Conservation (phyloP, 441 rosid genomes). For the Kokia cookei region DNA sequence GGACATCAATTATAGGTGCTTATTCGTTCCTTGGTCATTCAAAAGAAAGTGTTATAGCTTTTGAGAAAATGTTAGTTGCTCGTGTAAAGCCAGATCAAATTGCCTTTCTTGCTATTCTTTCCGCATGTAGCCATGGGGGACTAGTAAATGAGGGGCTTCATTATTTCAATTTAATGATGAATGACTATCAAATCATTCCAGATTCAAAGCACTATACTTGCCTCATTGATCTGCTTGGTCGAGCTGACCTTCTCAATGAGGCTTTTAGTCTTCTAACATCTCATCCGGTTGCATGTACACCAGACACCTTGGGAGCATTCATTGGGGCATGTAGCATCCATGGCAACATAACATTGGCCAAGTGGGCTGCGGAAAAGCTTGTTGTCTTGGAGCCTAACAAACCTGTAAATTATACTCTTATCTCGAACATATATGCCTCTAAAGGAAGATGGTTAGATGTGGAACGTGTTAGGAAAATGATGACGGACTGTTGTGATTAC, state of each 20-base stretch:
- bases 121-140: constrained; percentile 68
- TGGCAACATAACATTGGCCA: constrained; percentile 30
- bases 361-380: constrained; percentile 53
- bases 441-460: constrained; percentile 55
- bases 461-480: constrained; percentile 37
- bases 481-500: constrained; percentile 35
- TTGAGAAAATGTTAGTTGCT: constrained; percentile 36
- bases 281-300: constrained; percentile 27
- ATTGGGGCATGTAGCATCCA: constrained; percentile 54
- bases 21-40: constrained; percentile 53
- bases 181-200: constrained; percentile 34
- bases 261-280: constrained; percentile 42
- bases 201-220: constrained; percentile 54
- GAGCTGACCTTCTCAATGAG: constrained; percentile 53
- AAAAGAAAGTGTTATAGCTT: constrained; percentile 36
- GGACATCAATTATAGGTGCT: constrained; percentile 58
- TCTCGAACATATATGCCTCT: constrained; percentile 48
- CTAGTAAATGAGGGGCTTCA: constrained; percentile 48
- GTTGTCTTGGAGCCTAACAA: constrained; percentile 40
- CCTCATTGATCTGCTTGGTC: constrained; percentile 61
- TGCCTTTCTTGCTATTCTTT: constrained; percentile 49
- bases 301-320: constrained; percentile 53
- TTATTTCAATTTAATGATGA: constrained; percentile 51
- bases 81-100: constrained; percentile 52
- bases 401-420: constrained; percentile 53